phyloP scores from a whole-genome alignment of 208 protist species.

The Lotmaria passim region DNA sequence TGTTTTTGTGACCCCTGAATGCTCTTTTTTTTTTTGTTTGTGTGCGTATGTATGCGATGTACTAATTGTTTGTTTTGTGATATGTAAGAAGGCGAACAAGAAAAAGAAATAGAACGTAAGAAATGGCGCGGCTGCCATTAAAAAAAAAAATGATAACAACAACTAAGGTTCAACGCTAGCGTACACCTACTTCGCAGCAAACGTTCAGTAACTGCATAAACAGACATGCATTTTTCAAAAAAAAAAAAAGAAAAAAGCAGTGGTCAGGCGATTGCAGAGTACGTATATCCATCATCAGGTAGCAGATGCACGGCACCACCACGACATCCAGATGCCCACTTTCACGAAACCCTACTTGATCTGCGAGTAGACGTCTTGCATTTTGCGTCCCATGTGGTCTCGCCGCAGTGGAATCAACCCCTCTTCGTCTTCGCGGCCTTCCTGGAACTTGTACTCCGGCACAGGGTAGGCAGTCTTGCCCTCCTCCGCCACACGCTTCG shows the following conservation, averaged over 20 bases:
- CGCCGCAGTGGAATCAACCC: conserved; percentile 63
- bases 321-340: too few relatives aligned
- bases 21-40: too few relatives aligned
- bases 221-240: background rate
- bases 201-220: too few relatives aligned
- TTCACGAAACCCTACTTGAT: conserved; percentile 15
- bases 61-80: background rate
- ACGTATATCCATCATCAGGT: too few relatives aligned
- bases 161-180: background rate
- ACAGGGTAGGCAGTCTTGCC: conserved; percentile 66
- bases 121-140: conserved; percentile 1
- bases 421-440: conserved; percentile 71
- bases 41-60: too few relatives aligned
- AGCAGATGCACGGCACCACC: too few relatives aligned
- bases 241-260: background rate
- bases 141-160: conserved; percentile 16
- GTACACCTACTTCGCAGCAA: conserved; percentile 19
- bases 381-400: conserved; percentile 43
- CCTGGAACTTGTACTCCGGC: conserved; percentile 71
- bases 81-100: background rate
- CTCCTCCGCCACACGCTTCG: conserved; percentile 32
- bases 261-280: background rate
- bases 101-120: background rate
- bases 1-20: too few relatives aligned
- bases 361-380: conserved; percentile 36